phyloP scores from a whole-genome alignment of 306 rosid genomes.

The Aeschynomene evenia region DNA sequence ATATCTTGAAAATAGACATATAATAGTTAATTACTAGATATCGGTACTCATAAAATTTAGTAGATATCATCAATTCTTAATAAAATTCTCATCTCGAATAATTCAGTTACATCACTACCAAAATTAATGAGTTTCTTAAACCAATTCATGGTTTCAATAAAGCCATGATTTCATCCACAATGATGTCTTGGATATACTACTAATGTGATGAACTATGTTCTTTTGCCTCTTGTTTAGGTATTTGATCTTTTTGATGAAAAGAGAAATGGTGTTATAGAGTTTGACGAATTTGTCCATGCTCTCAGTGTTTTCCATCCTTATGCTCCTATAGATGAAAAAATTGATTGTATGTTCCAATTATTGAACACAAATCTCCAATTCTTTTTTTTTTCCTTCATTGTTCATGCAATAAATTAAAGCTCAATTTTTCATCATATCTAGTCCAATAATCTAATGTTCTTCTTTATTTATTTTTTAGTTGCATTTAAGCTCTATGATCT shows the following conservation, averaged over 20 bases:
- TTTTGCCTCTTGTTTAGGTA: constrained; percentile 46
- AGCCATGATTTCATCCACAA: constrained; percentile 11
- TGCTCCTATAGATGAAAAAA: constrained; percentile 68
- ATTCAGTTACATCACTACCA: too few relatives aligned
- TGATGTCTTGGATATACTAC: constrained; percentile 9
- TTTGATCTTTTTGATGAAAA: constrained; percentile 78
- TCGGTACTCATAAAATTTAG: too few relatives aligned
- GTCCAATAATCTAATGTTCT: too few relatives aligned
- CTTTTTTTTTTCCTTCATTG: neutral
- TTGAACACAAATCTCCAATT: constrained; percentile 15
- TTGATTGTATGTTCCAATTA: constrained; percentile 55
- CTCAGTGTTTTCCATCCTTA: constrained; percentile 75
- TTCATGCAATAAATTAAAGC: constrained; percentile 13
- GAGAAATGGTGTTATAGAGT: constrained; percentile 79
- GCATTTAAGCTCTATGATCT: constrained; percentile 81
- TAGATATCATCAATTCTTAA: too few relatives aligned
- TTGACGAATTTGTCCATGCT: constrained; percentile 73
- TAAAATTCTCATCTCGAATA: too few relatives aligned
- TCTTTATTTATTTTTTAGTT: constrained; percentile 48
- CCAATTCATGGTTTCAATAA: neutral
- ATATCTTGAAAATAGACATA: too few relatives aligned
- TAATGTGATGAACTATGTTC: neutral
- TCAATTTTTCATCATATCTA: constrained; percentile 16
- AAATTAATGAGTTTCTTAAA: too few relatives aligned
- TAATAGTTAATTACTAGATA: too few relatives aligned